Conservation (phyloP, 176 grass and related monocot genomes). For the Carex littledalei region DNA sequence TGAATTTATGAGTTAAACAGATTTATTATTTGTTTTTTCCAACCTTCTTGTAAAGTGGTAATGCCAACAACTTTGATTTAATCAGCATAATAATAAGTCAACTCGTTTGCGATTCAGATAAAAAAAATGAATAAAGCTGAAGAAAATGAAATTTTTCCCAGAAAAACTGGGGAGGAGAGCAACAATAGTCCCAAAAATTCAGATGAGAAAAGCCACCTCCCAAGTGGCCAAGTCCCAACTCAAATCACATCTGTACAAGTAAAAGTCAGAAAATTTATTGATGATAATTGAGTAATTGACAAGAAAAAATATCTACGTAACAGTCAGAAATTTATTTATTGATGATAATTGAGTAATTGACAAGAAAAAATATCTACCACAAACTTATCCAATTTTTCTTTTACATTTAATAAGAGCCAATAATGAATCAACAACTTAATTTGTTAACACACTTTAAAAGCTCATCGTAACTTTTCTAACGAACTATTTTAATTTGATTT, state of each 20-base stretch:
- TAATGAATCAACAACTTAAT: not conserved
- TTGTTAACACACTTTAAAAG: not conserved
- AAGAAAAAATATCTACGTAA: not conserved
- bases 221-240: not conserved
- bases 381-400: not conserved
- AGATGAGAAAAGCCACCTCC: too few species aligned
- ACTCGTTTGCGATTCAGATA: not conserved
- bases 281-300: not conserved
- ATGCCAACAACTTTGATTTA: not conserved
- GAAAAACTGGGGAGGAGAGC: not conserved
- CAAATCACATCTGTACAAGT: not conserved
- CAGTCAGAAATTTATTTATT: not conserved
- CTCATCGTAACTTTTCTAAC: too few species aligned
- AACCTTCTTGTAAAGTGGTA: not conserved
- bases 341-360: not conserved
- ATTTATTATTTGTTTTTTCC: not conserved
- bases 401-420: not conserved
- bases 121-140: not conserved
- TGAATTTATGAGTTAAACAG: not conserved
- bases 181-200: too few species aligned
- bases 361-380: not conserved
- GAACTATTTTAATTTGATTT: too few species aligned
- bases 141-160: not conserved
- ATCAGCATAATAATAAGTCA: not conserved
- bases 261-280: not conserved